A percentile compares a stretch with the other conserved stretches of the same genome.
Evolutionary conservation across 2,329 filamentous ascomycete genomes (phyloP).

Genomic region (Cercospora berteroae): DNA sequence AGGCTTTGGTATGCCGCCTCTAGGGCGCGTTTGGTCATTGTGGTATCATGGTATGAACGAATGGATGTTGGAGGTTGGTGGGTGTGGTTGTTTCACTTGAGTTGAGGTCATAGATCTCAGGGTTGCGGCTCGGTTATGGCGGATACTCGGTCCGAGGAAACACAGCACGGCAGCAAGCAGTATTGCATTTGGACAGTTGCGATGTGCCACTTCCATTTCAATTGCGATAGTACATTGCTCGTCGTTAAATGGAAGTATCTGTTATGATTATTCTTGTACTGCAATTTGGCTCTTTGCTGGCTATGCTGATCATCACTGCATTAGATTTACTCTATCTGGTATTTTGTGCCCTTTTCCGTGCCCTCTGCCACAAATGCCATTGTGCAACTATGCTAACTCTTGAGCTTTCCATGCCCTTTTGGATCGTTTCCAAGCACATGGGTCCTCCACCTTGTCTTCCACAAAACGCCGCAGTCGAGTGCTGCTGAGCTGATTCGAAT

Average conservation of each 20-base stretch:
- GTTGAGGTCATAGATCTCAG: slow-evolving; percentile 6
- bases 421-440: background rate
- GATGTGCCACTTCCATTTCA: background rate
- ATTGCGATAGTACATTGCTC: background rate
- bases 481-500: background rate
- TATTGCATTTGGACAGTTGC: background rate
- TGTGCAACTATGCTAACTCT: background rate
- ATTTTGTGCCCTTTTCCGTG: background rate
- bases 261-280: background rate
- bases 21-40: slow-evolving; percentile 24
- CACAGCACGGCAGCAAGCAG: background rate
- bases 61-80: background rate
- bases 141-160: background rate
- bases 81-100: background rate
- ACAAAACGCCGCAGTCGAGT: background rate
- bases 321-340: background rate
- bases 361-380: background rate
- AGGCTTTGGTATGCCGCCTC: slow-evolving; percentile 28
- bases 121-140: no score
- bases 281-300: background rate
- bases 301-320: background rate
- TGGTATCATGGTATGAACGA: slow-evolving; percentile 6
- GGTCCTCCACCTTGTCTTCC: background rate
- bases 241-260: background rate
- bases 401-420: background rate